Conservation (phyloP, 495 filamentous ascomycete species). For the Trichoderma gamsii region DNA sequence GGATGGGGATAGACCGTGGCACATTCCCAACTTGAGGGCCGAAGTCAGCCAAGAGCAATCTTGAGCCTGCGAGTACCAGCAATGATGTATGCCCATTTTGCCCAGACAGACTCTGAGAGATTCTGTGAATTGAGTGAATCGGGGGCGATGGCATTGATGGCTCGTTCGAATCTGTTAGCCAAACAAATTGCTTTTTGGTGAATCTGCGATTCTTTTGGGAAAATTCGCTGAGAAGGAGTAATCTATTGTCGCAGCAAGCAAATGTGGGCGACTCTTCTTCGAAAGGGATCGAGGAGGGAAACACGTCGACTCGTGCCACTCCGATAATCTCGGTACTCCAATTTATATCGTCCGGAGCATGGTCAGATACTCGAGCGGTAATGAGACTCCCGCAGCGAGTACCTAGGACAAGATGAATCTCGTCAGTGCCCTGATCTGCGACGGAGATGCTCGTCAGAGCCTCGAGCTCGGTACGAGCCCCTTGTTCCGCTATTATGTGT, state of each 20-base stretch:
- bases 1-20: conserved; percentile 44
- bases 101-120: conserved; percentile 23
- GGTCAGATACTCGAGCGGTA: conserved; percentile 20
- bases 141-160: conserved; percentile 24
- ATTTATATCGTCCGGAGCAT: conserved; percentile 5
- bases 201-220: not conserved
- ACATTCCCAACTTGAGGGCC: conserved; percentile 41
- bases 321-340: conserved; percentile 27
- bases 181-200: conserved; percentile 28
- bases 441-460: conserved; percentile 33
- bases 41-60: conserved; percentile 46
- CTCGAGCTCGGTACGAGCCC: conserved; percentile 19
- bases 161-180: conserved; percentile 35
- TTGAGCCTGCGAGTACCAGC: conserved; percentile 38
- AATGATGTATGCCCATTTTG: conserved; percentile 25
- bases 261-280: conserved; percentile 20
- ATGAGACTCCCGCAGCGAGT: conserved; percentile 43
- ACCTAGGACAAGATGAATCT: conserved; percentile 28
- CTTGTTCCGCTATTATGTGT: not conserved
- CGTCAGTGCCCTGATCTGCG: conserved; percentile 16
- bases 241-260: conserved; percentile 27
- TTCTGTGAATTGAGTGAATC: conserved; percentile 29
- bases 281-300: conserved; percentile 10
- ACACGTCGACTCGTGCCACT: conserved; percentile 22
- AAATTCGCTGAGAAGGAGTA: conserved; percentile 20